Evolutionary conservation across 805 yeast genomes (phyloP).

Genomic region (Saturnispora gosingensis): DNA sequence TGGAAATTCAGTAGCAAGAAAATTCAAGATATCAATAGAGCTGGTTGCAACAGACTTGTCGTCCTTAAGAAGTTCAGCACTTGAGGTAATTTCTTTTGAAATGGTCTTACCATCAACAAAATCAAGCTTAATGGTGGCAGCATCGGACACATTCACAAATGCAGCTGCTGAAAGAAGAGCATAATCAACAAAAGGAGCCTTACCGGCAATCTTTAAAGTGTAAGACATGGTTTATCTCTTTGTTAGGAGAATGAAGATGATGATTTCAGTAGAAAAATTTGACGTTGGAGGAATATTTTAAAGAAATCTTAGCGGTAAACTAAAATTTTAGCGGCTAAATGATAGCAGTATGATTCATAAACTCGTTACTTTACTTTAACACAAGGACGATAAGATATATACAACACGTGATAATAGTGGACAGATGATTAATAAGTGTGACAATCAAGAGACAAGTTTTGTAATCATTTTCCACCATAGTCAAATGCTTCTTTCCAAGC

Average conservation of each 20-base stretch:
- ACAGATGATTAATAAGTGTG: too few relatives aligned
- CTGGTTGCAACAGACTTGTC: slow-evolving; percentile 34
- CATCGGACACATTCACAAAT: slow-evolving; percentile 47
- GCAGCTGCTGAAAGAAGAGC: slow-evolving; percentile 71
- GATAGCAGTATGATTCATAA: background rate
- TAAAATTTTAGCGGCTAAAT: background rate
- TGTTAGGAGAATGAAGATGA: background rate
- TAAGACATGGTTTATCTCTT: slow-evolving; percentile 27
- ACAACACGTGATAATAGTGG: background rate
- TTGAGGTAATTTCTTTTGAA: slow-evolving; percentile 31
- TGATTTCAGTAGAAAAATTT: background rate
- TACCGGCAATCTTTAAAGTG: slow-evolving; percentile 64
- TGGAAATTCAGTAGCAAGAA: slow-evolving; percentile 47
- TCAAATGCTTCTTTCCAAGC: slow-evolving; percentile 25
- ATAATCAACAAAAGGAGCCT: slow-evolving; percentile 78
- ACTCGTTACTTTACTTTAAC: background rate
- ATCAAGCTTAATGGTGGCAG: slow-evolving; percentile 46
- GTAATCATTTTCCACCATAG: slow-evolving; percentile 12
- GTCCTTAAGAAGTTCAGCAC: slow-evolving; percentile 36
- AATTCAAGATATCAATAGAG: slow-evolving; percentile 37
- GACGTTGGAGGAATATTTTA: background rate
- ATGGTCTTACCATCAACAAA: slow-evolving; percentile 67
- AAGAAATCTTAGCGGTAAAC: background rate
- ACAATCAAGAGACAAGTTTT: background rate
- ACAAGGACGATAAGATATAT: background rate